A percentile compares a stretch with the other conserved stretches of the same genome.
phyloP scores from a whole-genome alignment of 140 eudicot genomes.

The Flaveria floridana region DNA sequence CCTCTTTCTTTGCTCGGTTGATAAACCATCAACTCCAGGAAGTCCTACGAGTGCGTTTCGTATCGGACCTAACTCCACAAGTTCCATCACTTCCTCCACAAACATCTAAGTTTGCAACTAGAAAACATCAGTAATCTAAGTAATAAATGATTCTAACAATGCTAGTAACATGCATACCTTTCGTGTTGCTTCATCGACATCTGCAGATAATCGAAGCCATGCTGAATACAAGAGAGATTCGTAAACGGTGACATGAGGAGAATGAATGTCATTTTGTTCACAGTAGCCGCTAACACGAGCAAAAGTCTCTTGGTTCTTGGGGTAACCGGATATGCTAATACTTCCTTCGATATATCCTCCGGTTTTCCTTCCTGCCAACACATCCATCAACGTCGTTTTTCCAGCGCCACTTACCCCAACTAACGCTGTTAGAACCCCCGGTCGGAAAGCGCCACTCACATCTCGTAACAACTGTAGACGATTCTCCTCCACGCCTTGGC shows the following conservation, averaged over 20 bases:
- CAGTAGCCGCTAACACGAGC: conserved; percentile 86
- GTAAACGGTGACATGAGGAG: conserved; percentile 81
- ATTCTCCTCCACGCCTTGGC: conserved; percentile 60
- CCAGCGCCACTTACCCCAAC: conserved; percentile 91
- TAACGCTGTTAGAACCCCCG: conserved; percentile 75
- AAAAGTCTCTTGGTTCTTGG: conserved; percentile 72
- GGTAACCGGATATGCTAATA: conserved; percentile 65
- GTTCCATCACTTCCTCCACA: conserved; percentile 80
- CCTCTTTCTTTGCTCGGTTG: conserved; percentile 76
- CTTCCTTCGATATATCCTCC: conserved; percentile 77
- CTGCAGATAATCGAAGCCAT: conserved; percentile 70
- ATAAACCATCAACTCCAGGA: conserved; percentile 70
- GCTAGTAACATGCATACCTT: conserved; percentile 38
- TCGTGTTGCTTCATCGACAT: conserved; percentile 48
- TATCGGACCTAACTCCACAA: conserved; percentile 56
- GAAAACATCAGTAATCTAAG: background rate
- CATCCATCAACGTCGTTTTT: conserved; percentile 86
- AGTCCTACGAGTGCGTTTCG: conserved; percentile 66
- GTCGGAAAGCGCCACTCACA: conserved; percentile 82
- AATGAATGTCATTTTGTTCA: conserved; percentile 84
- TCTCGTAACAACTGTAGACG: conserved; percentile 62
- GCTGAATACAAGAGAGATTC: conserved; percentile 80
- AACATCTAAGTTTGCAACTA: conserved; percentile 50
- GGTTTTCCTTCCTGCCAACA: conserved; percentile 77
- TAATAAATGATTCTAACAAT: background rate